phyloP scores from a whole-genome alignment of 352 stramenopile species.

The Pythium utonaiense region DNA sequence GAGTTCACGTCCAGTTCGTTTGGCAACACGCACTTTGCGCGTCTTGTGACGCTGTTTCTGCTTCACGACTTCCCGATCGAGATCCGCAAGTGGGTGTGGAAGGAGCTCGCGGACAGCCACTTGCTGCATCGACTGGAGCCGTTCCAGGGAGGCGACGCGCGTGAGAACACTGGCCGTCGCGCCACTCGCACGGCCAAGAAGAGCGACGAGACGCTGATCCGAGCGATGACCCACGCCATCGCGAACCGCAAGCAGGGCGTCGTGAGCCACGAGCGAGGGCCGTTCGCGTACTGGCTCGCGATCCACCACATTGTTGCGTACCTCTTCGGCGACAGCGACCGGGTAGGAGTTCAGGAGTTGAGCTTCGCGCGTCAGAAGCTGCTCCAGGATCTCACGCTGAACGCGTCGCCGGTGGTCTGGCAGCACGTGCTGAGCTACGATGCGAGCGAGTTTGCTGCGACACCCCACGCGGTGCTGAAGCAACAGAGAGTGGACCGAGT shows the following conservation, averaged over 20 bases:
- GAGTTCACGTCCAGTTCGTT: constrained; percentile 73
- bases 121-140: constrained; percentile 47
- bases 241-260: constrained; percentile 18
- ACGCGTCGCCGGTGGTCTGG: constrained; percentile 40
- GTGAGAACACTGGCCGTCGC: constrained; percentile 29
- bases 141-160: constrained; percentile 27
- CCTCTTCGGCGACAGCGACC: constrained; percentile 34
- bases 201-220: constrained; percentile 40
- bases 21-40: constrained; percentile 59
- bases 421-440: constrained; percentile 52
- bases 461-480: neutral
- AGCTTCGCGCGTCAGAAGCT: constrained; percentile 50
- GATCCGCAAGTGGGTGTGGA: constrained; percentile 68
- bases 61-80: constrained; percentile 47
- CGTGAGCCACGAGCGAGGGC: constrained; percentile 30
- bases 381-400: constrained; percentile 32
- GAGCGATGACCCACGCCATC: constrained; percentile 47
- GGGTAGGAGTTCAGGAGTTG: constrained; percentile 16
- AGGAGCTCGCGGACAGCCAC: constrained; percentile 51
- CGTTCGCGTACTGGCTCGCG: constrained; percentile 57
- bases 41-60: constrained; percentile 60
- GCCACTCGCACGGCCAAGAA: constrained; percentile 28
- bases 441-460: neutral
- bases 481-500: constrained; percentile 18
- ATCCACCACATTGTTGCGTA: constrained; percentile 59